Evolutionary conservation across 2,329 filamentous ascomycete species (phyloP).

Genomic region (Ophiostoma perfectum): DNA sequence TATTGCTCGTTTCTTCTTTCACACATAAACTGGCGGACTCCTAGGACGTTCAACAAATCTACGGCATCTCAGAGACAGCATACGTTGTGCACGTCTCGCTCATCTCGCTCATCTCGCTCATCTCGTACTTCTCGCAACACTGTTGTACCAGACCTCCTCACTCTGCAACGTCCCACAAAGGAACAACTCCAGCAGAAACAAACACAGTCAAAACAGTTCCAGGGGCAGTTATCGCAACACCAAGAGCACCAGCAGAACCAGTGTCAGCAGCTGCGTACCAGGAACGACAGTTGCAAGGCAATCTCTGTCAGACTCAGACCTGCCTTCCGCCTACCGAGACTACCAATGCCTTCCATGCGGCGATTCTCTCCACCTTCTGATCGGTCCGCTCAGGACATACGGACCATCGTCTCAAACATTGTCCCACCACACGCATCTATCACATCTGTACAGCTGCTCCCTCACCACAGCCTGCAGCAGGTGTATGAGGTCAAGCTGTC

Average conservation of each 20-base stretch:
- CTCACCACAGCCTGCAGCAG: conserved; percentile 35
- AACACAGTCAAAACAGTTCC: background rate
- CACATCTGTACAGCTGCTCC: conserved; percentile 34
- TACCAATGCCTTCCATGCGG: conserved; percentile 33
- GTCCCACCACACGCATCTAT: conserved; percentile 33
- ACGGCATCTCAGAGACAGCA: conserved; percentile 5
- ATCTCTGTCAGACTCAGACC: conserved; percentile 23
- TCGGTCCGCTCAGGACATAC: conserved; percentile 31
- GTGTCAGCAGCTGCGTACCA: conserved; percentile 13
- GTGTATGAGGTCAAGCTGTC: conserved; percentile 41
- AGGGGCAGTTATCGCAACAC: background rate
- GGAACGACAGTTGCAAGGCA: conserved; percentile 19
- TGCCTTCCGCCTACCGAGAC: conserved; percentile 11
- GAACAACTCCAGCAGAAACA: background rate
- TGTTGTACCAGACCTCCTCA: conserved; percentile 16
- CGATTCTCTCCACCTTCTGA: conserved; percentile 29
- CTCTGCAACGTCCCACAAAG: conserved; percentile 25
- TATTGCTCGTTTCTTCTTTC: conserved; percentile 11
- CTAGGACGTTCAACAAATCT: background rate
- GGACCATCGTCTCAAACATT: conserved; percentile 34
- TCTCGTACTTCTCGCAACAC: conserved; percentile 12
- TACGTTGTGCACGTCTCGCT: conserved; percentile 10
- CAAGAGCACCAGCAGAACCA: background rate
- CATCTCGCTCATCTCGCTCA: conserved; percentile 5
- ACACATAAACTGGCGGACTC: background rate